Evolutionary conservation across 2,329 filamentous ascomycete species (phyloP).

Genomic region (Apiospora phragmitis): DNA sequence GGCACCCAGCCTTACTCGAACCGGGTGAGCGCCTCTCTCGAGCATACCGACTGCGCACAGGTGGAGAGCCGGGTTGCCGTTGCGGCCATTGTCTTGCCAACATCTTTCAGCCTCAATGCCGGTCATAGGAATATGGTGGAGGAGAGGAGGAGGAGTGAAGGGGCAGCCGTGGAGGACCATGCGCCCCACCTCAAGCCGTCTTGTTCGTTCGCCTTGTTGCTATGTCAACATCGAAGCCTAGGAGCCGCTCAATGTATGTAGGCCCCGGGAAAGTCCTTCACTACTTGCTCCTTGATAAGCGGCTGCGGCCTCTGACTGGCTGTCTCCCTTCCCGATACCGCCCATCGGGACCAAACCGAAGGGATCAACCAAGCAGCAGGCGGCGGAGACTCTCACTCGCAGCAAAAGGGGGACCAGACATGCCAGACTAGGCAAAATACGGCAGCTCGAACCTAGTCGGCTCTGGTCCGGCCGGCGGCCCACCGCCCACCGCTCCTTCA

Average conservation of each 20-base stretch:
- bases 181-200: neutral
- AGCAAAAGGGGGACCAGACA: neutral
- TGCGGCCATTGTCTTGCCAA: neutral
- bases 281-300: neutral
- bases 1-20: too few relatives aligned
- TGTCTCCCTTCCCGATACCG: neutral
- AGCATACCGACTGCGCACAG: neutral
- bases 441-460: neutral
- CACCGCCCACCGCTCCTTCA: neutral
- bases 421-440: neutral
- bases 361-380: neutral
- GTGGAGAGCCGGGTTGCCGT: neutral
- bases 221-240: neutral
- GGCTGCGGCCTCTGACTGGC: neutral
- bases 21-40: neutral
- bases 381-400: neutral
- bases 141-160: neutral
- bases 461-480: neutral
- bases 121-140: too few relatives aligned
- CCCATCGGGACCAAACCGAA: neutral
- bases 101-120: neutral
- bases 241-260: too few relatives aligned
- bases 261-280: too few relatives aligned
- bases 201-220: neutral
- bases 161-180: neutral